phyloP scores from a whole-genome alignment of 306 rosid genomes.

The Begonia loranthoides region DNA sequence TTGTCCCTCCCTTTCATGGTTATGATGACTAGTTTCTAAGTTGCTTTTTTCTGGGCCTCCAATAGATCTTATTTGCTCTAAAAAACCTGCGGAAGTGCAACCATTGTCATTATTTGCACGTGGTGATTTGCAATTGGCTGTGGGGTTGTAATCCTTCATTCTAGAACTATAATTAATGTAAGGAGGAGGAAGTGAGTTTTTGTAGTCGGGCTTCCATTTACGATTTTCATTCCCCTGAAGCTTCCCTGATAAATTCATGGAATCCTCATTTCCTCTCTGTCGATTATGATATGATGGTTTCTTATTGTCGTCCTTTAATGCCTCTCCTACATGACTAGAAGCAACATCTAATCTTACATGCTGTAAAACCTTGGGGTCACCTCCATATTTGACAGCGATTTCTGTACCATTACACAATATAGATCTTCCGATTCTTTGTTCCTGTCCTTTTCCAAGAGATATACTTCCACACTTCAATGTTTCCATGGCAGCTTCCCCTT shows the following conservation, averaged over 20 bases:
- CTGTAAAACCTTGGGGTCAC: conserved; percentile 21
- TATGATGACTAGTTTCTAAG: conserved; percentile 28
- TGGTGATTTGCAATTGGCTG: conserved; percentile 16
- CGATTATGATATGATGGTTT: conserved; percentile 27
- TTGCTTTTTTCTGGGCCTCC: conserved; percentile 26
- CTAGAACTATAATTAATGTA: conserved; percentile 53
- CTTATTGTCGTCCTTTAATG: conserved; percentile 14
- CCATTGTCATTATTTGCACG: conserved; percentile 3
- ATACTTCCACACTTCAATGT: conserved; percentile 29
- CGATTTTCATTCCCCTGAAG: conserved; percentile 36
- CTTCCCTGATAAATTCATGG: conserved; percentile 16
- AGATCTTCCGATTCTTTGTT: conserved; percentile 24
- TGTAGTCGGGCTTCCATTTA: conserved; percentile 37
- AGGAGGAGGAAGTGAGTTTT: conserved; percentile 64
- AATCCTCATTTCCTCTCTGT: conserved; percentile 20
- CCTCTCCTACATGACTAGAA: conserved; percentile 16
- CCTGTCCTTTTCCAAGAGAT: conserved; percentile 35
- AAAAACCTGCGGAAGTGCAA: conserved; percentile 13
- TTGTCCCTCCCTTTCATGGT: conserved; percentile 31
- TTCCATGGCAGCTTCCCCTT: conserved; percentile 26
- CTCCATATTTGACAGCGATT: conserved; percentile 22
- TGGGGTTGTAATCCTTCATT: conserved; percentile 29
- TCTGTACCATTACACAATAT: conserved; percentile 29
- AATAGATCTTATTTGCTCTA: conserved; percentile 21
- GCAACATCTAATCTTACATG: conserved; percentile 23